Percentiles rank a stretch among this genome's conserved stretches.
Evolutionary conservation across 352 stramenopile species (phyloP).

Genomic region (Pythium brachiatum): DNA sequence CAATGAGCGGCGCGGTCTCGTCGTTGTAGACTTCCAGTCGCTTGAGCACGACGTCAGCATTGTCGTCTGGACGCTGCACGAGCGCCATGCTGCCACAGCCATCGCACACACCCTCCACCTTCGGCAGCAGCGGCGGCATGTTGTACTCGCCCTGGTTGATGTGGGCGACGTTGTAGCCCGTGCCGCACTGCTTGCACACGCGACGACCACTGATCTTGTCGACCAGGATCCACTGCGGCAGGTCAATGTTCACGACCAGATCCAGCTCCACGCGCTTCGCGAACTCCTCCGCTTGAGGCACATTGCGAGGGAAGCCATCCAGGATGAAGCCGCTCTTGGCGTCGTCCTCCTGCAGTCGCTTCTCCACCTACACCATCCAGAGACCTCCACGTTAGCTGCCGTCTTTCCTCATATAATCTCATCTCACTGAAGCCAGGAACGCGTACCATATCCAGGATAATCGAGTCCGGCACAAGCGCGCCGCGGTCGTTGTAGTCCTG

Average conservation of each 20-base stretch:
- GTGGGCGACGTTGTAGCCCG: constrained; percentile 86
- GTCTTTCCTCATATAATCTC: background rate
- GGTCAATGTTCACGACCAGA: constrained; percentile 86
- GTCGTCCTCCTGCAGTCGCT: constrained; percentile 65
- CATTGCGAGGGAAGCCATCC: constrained; percentile 88
- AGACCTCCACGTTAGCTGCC: background rate
- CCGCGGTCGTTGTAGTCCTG: constrained; percentile 83
- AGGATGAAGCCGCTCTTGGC: constrained; percentile 83
- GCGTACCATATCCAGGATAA: constrained; percentile 85
- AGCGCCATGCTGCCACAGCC: constrained; percentile 71
- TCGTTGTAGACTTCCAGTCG: constrained; percentile 87
- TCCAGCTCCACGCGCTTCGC: constrained; percentile 73
- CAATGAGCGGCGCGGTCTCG: constrained; percentile 82
- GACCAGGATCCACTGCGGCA: constrained; percentile 85
- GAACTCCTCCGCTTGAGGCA: constrained; percentile 85
- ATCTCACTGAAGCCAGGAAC: background rate
- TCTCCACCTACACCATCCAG: constrained; percentile 51
- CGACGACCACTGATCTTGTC: constrained; percentile 89
- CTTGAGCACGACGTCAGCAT: constrained; percentile 72
- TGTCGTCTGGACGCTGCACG: constrained; percentile 82
- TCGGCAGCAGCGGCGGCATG: constrained; percentile 89
- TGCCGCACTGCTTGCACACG: constrained; percentile 80
- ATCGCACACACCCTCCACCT: constrained; percentile 78
- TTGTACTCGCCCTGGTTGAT: constrained; percentile 87
- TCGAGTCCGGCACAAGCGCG: constrained; percentile 82